phyloP scores from a whole-genome alignment of 2,329 filamentous ascomycete species.

The Stemphylium vesicarium region DNA sequence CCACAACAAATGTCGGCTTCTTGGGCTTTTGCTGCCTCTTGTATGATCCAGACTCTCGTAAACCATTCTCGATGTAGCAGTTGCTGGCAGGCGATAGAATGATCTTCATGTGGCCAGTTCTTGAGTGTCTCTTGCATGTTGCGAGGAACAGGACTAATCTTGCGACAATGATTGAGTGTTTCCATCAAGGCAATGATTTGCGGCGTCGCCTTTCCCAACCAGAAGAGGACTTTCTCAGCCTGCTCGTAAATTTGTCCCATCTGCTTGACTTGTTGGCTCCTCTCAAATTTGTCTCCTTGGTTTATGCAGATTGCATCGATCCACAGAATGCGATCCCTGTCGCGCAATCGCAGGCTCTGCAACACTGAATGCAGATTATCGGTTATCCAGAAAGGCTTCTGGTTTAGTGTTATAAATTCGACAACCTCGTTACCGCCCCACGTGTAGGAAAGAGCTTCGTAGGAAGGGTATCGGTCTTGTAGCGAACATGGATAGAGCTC shows the following conservation, averaged over 20 bases:
- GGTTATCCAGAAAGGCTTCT: neutral
- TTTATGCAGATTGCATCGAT: neutral
- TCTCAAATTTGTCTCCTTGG: neutral
- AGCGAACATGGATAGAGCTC: neutral
- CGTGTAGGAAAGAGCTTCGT: neutral
- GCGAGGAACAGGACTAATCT: neutral
- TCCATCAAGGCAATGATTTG: neutral
- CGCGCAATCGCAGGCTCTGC: neutral
- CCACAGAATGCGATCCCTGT: neutral
- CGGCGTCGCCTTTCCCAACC: neutral
- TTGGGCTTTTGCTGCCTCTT: constrained; percentile 30
- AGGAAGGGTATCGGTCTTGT: neutral
- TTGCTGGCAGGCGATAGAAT: neutral
- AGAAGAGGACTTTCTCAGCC: neutral
- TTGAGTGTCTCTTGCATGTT: neutral
- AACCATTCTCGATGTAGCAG: constrained; percentile 22
- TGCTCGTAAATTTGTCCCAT: neutral
- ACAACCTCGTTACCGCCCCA: neutral
- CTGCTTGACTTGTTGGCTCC: neutral
- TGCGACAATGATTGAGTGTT: neutral
- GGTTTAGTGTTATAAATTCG: neutral
- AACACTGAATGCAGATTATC: neutral
- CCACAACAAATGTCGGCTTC: constrained; percentile 19
- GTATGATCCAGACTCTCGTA: constrained; percentile 27
- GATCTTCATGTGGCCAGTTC: neutral